Conservation (phyloP, 2,329 filamentous ascomycete genomes). For the Gliomastix tumulicola region DNA sequence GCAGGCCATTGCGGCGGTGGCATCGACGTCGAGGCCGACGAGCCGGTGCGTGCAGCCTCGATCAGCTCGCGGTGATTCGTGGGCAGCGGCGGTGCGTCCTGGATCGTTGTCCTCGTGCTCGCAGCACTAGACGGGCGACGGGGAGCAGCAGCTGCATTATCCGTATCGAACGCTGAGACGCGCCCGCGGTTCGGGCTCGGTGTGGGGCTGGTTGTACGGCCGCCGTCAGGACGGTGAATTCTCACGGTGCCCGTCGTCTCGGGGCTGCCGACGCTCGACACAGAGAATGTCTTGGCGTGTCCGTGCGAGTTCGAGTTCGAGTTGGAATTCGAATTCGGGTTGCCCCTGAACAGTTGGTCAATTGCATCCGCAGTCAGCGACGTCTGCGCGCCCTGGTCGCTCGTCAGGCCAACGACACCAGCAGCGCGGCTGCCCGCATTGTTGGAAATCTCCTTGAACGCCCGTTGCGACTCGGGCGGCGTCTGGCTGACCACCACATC, state of each 20-base stretch:
- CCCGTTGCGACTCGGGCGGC: conserved; percentile 48
- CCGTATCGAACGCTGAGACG: conserved; percentile 24
- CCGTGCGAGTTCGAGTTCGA: conserved; percentile 9
- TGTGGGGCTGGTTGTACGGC: conserved; percentile 33
- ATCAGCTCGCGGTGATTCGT: conserved; percentile 78
- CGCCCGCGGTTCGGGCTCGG: conserved; percentile 29
- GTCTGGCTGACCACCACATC: conserved; percentile 19
- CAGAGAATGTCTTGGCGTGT: conserved; percentile 27
- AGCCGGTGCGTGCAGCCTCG: conserved; percentile 63
- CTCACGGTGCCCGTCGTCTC: conserved; percentile 33
- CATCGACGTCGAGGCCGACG: conserved; percentile 51
- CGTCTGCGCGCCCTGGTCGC: conserved; percentile 76
- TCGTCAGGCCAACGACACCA: too few relatives aligned
- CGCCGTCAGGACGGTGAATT: conserved; percentile 42
- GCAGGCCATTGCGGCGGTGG: conserved; percentile 79
- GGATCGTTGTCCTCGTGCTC: conserved; percentile 46
- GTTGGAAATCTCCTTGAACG: conserved; percentile 56
- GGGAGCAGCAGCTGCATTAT: too few relatives aligned
- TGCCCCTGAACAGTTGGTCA: conserved; percentile 61
- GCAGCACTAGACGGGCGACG: conserved; percentile 65
- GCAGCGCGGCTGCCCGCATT: conserved; percentile 38
- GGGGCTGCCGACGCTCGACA: conserved; percentile 20
- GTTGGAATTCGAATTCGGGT: conserved; percentile 3
- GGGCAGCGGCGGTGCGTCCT: conserved; percentile 64
- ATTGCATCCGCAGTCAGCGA: conserved; percentile 75